A percentile compares a stretch with the other conserved stretches of the same genome.
Conservation (phyloP, 495 filamentous ascomycete genomes). For the Astrothelium macrocarpum region DNA sequence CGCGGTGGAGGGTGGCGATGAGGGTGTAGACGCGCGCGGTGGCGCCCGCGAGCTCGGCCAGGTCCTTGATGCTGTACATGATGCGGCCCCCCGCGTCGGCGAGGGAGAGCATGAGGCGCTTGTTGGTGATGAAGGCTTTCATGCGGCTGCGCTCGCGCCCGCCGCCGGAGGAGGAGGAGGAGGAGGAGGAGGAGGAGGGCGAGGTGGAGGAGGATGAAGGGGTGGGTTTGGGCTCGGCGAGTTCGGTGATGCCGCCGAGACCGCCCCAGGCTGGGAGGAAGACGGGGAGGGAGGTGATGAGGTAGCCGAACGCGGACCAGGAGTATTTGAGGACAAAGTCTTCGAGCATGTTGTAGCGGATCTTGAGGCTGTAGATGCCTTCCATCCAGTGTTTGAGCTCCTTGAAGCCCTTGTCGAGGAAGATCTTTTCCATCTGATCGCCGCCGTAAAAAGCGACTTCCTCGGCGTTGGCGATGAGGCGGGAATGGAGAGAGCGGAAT, state of each 20-base stretch:
- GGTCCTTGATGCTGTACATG: slow-evolving; percentile 99
- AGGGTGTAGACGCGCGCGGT: slow-evolving; percentile 93
- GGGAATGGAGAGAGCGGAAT: slow-evolving; percentile 79
- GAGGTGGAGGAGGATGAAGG: not conserved
- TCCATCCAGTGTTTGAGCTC: slow-evolving; percentile 93
- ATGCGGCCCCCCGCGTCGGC: slow-evolving; percentile 94
- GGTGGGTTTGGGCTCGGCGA: slow-evolving; percentile 30
- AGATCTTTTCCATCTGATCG: slow-evolving; percentile 81
- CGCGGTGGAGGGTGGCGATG: slow-evolving; percentile 86
- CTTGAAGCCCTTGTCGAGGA: slow-evolving; percentile 82
- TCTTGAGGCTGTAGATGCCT: slow-evolving; percentile 88
- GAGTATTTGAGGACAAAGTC: slow-evolving; percentile 97
- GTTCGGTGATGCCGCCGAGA: slow-evolving; percentile 59
- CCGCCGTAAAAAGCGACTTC: slow-evolving; percentile 99
- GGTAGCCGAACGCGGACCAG: slow-evolving; percentile 95
- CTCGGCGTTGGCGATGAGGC: slow-evolving; percentile 93
- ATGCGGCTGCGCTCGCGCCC: slow-evolving; percentile 73
- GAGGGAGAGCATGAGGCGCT: slow-evolving; percentile 93
- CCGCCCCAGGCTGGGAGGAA: slow-evolving; percentile 96
- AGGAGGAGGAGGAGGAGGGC: not conserved
- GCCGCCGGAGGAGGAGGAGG: slow-evolving; percentile 17
- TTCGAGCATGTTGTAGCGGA: slow-evolving; percentile 97
- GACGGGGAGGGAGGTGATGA: slow-evolving; percentile 82
- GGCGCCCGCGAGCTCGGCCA: slow-evolving; percentile 89
- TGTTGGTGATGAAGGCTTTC: slow-evolving; percentile 99